These are phyloP conservation scores for Populus hybrid DNA, from an alignment of 441 rosid species.

Conservation along the genomic window DNA sequence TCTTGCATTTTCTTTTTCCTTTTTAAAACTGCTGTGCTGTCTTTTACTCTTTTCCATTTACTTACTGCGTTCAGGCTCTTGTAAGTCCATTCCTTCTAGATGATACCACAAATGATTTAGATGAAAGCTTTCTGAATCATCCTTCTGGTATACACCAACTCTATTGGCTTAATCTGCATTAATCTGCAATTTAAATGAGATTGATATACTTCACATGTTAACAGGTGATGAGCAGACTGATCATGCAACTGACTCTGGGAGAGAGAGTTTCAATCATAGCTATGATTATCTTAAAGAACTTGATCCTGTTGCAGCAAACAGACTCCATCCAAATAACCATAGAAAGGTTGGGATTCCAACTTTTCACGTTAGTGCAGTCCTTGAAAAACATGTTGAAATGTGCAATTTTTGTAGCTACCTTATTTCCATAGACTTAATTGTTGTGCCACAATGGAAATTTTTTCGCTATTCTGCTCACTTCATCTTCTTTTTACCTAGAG, in stretches of 20 bases:
- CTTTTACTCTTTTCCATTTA: background rate
- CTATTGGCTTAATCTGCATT: slow-evolving; percentile 10
- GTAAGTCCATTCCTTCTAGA: slow-evolving; percentile 77
- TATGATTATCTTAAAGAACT: slow-evolving; percentile 65
- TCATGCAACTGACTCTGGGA: slow-evolving; percentile 27
- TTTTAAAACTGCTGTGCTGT: background rate
- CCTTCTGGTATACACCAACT: slow-evolving; percentile 41
- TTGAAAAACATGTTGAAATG: background rate
- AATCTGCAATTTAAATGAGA: background rate
- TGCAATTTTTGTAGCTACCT: background rate
- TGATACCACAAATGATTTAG: slow-evolving; percentile 44
- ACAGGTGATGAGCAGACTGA: slow-evolving; percentile 40
- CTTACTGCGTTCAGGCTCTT: slow-evolving; percentile 55
- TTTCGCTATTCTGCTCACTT: background rate
- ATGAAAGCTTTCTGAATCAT: slow-evolving; percentile 27
- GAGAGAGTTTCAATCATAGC: slow-evolving; percentile 31
- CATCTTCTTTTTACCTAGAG: background rate
- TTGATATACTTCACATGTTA: slow-evolving; percentile 2
- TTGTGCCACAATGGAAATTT: background rate
- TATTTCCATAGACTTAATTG: background rate
- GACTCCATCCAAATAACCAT: slow-evolving; percentile 83
- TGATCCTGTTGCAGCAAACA: slow-evolving; percentile 89
- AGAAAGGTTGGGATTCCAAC: slow-evolving; percentile 57
- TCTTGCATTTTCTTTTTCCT: background rate
- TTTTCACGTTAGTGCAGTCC: background rate